These are phyloP conservation scores for Colletotrichum sp. DNA, from an alignment of 2,329 filamentous ascomycete species.

Conservation along the genomic window DNA sequence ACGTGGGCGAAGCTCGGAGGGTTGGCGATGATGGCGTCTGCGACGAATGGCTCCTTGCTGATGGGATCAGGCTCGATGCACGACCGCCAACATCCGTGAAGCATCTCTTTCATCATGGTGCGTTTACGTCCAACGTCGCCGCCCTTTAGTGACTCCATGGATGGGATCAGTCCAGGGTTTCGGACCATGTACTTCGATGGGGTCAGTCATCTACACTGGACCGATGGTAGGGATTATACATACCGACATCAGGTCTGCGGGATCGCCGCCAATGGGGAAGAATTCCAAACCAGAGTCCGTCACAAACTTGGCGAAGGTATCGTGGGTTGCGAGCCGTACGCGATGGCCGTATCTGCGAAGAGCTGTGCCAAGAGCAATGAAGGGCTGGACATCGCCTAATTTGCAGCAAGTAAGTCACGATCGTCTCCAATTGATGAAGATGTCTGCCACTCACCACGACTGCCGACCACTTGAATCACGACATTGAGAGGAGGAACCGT, in stretches of 20 bases:
- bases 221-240: background rate
- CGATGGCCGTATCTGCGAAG: slow-evolving; percentile 46
- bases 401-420: background rate
- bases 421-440: background rate
- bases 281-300: slow-evolving; percentile 53
- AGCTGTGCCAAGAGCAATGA: slow-evolving; percentile 49
- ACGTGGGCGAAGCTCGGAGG: slow-evolving; percentile 53
- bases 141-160: slow-evolving; percentile 27
- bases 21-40: slow-evolving; percentile 56
- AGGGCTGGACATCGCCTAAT: slow-evolving; percentile 53
- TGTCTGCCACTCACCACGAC: slow-evolving; percentile 1
- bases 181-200: slow-evolving; percentile 31
- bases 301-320: slow-evolving; percentile 56
- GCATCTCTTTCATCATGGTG: slow-evolving; percentile 31
- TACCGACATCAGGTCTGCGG: slow-evolving; percentile 44
- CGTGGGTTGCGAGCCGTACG: slow-evolving; percentile 51
- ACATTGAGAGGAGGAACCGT: slow-evolving; percentile 9
- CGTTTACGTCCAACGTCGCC: slow-evolving; percentile 33
- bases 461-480: slow-evolving; percentile 23
- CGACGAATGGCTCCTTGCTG: slow-evolving; percentile 44
- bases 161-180: slow-evolving; percentile 34
- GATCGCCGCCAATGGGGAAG: slow-evolving; percentile 58
- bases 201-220: background rate
- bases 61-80: slow-evolving; percentile 30
- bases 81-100: slow-evolving; percentile 33